Conservation (phyloP, 768 basidiomycete species). For the Mycena vulgaris region DNA sequence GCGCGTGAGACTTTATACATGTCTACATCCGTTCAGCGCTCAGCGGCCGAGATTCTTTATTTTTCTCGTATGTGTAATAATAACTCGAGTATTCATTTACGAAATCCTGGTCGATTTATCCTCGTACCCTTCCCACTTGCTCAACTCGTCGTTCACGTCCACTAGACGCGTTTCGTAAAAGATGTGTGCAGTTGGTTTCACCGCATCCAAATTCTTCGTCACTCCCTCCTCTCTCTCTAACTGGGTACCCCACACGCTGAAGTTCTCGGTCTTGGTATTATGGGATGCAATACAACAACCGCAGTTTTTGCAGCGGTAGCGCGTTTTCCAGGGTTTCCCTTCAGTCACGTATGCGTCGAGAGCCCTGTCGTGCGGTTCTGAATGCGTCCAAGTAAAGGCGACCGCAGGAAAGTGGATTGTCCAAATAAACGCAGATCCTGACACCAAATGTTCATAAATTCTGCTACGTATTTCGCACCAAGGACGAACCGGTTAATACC, state of each 20-base stretch:
- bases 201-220: conserved; percentile 66
- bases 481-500: conserved; percentile 63
- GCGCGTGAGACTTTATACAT: not conserved
- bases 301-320: conserved; percentile 75
- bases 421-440: conserved; percentile 75
- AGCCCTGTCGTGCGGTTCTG: conserved; percentile 48
- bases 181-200: conserved; percentile 76
- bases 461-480: not conserved
- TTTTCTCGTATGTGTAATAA: no score
- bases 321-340: conserved; percentile 71
- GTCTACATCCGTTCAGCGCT: not conserved
- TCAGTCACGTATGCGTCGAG: conserved; percentile 66
- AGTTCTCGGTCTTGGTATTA: conserved; percentile 63
- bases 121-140: conserved; percentile 80
- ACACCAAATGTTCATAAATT: not conserved
- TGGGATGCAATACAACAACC: conserved; percentile 68
- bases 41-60: not conserved
- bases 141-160: conserved; percentile 68
- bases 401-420: conserved; percentile 69
- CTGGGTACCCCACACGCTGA: conserved; percentile 73
- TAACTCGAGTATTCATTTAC: not conserved
- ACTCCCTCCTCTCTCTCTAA: conserved; percentile 67
- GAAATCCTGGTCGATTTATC: conserved; percentile 13
- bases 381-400: conserved; percentile 70
- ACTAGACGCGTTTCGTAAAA: conserved; percentile 77